Conservation (phyloP, 768 basidiomycete species). For the Boletus huronensis region DNA sequence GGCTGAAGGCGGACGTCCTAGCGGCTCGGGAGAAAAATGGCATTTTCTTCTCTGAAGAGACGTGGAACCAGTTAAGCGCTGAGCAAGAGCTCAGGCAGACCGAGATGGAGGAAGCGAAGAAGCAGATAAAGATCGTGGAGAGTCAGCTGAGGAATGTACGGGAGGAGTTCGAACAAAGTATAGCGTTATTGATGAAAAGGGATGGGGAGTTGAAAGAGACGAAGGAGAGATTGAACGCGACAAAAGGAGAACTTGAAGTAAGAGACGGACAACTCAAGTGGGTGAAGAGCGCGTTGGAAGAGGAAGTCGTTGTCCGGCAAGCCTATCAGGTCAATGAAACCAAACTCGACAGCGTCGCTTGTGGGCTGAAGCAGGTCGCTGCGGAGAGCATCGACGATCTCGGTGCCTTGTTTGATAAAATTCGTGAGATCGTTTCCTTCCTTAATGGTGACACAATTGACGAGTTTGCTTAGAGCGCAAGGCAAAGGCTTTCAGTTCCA, state of each 20-base stretch:
- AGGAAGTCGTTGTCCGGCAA: constrained; percentile 74
- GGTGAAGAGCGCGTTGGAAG: constrained; percentile 62
- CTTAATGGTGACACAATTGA: constrained; percentile 5
- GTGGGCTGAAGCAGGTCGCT: constrained; percentile 59
- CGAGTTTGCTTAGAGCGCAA: constrained; percentile 60
- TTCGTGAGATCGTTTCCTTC: constrained; percentile 51
- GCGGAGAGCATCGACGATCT: constrained; percentile 72
- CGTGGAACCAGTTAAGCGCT: constrained; percentile 76
- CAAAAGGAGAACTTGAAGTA: constrained; percentile 47
- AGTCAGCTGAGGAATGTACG: constrained; percentile 73
- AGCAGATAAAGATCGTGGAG: constrained; percentile 80
- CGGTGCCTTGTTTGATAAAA: constrained; percentile 70
- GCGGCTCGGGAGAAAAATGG: constrained; percentile 97
- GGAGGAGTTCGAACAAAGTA: constrained; percentile 91
- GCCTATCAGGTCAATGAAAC: constrained; percentile 76
- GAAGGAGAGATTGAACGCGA: constrained; percentile 50
- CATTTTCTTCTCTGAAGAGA: constrained; percentile 88
- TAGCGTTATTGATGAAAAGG: constrained; percentile 66
- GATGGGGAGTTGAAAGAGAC: constrained; percentile 74
- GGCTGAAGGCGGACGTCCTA: constrained; percentile 83
- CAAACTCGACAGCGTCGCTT: constrained; percentile 68
- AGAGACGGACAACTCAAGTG: constrained; percentile 57
- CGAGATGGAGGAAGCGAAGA: constrained; percentile 78
- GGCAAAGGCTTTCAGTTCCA: constrained; percentile 55
- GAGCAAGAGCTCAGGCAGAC: constrained; percentile 77